phyloP scores from a whole-genome alignment of 352 stramenopile genomes.

The Thalassiosira mediterranea region DNA sequence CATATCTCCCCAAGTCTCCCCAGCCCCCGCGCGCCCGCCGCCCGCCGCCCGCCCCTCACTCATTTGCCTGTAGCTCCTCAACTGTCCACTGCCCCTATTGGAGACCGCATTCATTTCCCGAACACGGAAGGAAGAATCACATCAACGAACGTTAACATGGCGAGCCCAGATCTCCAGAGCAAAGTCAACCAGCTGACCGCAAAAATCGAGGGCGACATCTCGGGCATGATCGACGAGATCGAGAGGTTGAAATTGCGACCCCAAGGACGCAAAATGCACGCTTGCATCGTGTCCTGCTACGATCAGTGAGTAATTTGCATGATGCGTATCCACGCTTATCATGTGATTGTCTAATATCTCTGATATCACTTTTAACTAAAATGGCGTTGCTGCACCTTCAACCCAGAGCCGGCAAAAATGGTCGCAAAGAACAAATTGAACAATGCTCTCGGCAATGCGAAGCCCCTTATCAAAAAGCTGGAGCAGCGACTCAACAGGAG shows the following conservation, averaged over 20 bases:
- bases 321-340: too few relatives aligned
- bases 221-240: conserved; percentile 68
- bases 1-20: too few relatives aligned
- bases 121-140: too few relatives aligned
- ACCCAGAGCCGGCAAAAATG: conserved; percentile 63
- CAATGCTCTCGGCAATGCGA: conserved; percentile 73
- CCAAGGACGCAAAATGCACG: conserved; percentile 63
- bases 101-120: too few relatives aligned
- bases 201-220: conserved; percentile 69
- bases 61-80: too few relatives aligned
- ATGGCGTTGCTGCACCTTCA: too few relatives aligned
- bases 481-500: conserved; percentile 71
- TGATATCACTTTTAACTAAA: too few relatives aligned
- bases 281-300: conserved; percentile 74
- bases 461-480: conserved; percentile 70
- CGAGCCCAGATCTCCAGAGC: conserved; percentile 62
- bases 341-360: too few relatives aligned
- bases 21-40: too few relatives aligned
- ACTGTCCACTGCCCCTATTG: too few relatives aligned
- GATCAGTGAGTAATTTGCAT: conserved; percentile 60
- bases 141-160: too few relatives aligned
- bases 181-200: conserved; percentile 71
- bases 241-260: conserved; percentile 65
- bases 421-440: conserved; percentile 69
- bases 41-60: too few relatives aligned